Evolutionary conservation across 176 grass and related monocot genomes (phyloP).

Genomic region (Panicum miliaceum): DNA sequence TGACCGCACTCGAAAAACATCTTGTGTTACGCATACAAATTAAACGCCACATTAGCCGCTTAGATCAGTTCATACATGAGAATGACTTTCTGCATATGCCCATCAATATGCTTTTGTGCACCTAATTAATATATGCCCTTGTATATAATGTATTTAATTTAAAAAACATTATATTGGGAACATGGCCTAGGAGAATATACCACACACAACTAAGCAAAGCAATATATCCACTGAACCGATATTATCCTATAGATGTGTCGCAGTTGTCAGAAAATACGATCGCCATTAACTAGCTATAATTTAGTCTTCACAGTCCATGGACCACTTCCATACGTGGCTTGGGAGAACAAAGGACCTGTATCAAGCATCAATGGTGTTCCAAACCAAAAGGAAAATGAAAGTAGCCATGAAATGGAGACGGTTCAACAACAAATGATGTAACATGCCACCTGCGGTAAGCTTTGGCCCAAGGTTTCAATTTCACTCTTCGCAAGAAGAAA

Average conservation of each 20-base stretch:
- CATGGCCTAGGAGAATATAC: background rate
- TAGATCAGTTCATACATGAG: no score
- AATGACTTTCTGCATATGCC: no score
- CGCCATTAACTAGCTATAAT: background rate
- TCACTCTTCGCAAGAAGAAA: background rate
- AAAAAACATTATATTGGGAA: background rate
- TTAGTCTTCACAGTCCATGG: background rate
- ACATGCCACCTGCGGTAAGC: background rate
- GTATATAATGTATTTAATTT: background rate
- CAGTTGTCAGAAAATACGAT: background rate
- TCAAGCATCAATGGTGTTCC: background rate
- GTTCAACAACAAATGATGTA: conserved; percentile 44
- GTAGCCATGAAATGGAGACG: conserved; percentile 13
- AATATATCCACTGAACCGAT: background rate
- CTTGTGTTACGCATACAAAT: no score
- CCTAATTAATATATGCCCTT: no score
- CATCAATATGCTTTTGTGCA: no score
- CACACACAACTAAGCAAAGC: no score
- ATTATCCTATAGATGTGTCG: background rate
- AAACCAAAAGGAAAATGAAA: conserved; percentile 12
- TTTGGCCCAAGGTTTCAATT: background rate
- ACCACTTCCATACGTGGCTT: background rate
- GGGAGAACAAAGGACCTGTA: background rate
- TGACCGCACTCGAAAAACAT: no score
- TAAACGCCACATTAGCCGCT: no score